Evolutionary conservation across 192 early-diverging fungal species (phyloP), one percentile per base, ranked within the genome.

Genomic region (Podila clonocystis): DNA sequence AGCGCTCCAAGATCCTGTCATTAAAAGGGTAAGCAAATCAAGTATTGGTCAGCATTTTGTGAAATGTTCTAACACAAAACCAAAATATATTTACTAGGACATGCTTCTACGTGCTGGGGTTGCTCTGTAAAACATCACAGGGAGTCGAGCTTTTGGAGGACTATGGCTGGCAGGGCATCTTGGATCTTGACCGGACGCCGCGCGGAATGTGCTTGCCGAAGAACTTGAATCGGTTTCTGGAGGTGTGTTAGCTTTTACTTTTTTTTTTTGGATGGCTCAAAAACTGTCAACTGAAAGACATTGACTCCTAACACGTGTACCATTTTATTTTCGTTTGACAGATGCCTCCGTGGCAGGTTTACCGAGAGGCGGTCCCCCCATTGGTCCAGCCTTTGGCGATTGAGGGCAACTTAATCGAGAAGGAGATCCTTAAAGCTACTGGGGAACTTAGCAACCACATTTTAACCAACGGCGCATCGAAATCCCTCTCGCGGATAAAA

Each of bases 401-500:
- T 36, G 73, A 70, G n/a, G 77, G 72, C 2, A 71, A 67, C 48
- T 34, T 28, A 9, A 75, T 86, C 15, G 90, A 89, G 72, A 75
- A 85, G 63, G 92, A 92, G 63, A 90, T 96, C 60, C 65, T 96
- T 30, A 88, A 87, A 72, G 84, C 84, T 26, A 88, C 95, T 55
- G 92, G 93, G 50, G 94, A 94, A 73, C 84, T 96, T 63, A 91
- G 90, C 55, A 96, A 96, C 65, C 91, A 95, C 68, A 94, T 96
- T 72, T 75, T 95, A 31, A 91, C 93, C 9, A 92, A 90, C 63
- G 90, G 88, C n/a, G 93, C 93, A 4, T 93, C 92, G 28, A 92
- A 91, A 60, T 85, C 86, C 28, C 68, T 96, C 9, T 85, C 89
- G 50, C 90, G 84, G 89, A 73, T 95, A 60, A 86, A 88, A 45